These are phyloP conservation scores for Sphenostylis stenocarpa DNA, from an alignment of 306 rosid species.

Conservation along the genomic window DNA sequence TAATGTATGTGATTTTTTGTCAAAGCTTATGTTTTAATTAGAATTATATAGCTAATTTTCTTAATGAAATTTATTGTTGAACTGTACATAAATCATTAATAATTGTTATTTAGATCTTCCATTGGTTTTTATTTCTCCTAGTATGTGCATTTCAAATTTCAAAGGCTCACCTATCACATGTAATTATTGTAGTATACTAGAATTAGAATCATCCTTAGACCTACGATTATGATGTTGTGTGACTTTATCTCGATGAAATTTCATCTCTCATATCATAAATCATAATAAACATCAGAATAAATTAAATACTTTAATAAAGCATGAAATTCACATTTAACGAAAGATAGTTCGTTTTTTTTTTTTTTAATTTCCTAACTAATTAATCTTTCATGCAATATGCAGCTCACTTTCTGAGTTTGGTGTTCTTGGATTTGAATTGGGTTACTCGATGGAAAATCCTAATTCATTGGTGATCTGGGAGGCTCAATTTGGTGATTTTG, in stretches of 20 bases:
- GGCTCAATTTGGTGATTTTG: conserved; percentile 98
- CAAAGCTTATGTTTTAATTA: not conserved
- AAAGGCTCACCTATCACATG: not conserved
- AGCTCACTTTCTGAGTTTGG: conserved; percentile 98
- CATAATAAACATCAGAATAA: not conserved
- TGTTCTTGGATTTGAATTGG: conserved; percentile 95
- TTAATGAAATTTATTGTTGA: not conserved
- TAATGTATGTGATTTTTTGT: not conserved
- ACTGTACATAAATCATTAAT: not conserved
- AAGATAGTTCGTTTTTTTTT: conserved; percentile 12
- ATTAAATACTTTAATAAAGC: not conserved
- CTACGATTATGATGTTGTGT: not conserved
- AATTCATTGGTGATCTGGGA: conserved; percentile 95
- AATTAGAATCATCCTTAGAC: not conserved
- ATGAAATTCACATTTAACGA: not conserved
- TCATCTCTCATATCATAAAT: not conserved
- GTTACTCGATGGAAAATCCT: conserved; percentile 95
- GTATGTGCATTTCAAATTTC: not conserved
- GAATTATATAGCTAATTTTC: conserved; percentile 6
- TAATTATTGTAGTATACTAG: not conserved
- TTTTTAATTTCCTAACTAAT: conserved; percentile 7
- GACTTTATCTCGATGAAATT: conserved; percentile 15
- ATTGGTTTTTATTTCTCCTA: not conserved
- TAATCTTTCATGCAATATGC: conserved; percentile 36
- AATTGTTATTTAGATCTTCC: not conserved